phyloP scores from a whole-genome alignment of 352 stramenopile species.

The Globisporangium nagaii region DNA sequence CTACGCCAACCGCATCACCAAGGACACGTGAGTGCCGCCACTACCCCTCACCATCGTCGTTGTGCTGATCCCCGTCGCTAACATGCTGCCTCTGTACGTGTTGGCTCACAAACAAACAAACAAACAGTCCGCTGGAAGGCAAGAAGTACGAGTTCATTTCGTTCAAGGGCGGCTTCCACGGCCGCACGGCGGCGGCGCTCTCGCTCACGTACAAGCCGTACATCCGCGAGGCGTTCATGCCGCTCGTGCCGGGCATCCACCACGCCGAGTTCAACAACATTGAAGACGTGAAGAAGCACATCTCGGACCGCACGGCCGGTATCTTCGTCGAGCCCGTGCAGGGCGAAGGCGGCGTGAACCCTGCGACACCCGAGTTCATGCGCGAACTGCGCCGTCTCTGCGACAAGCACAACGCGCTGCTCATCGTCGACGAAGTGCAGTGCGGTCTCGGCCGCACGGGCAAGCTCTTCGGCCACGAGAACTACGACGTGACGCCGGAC shows the following conservation, averaged over 20 bases:
- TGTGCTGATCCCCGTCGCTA: neutral
- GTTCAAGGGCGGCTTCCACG: slow-evolving; percentile 86
- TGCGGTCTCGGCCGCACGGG: slow-evolving; percentile 94
- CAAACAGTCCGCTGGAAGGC: slow-evolving; percentile 48
- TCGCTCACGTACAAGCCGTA: slow-evolving; percentile 87
- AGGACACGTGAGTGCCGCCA: slow-evolving; percentile 52
- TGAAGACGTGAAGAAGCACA: slow-evolving; percentile 65
- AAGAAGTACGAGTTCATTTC: slow-evolving; percentile 84
- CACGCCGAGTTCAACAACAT: slow-evolving; percentile 82
- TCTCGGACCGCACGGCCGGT: slow-evolving; percentile 69
- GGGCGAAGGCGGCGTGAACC: slow-evolving; percentile 93
- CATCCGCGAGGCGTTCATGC: slow-evolving; percentile 81
- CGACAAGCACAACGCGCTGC: slow-evolving; percentile 92
- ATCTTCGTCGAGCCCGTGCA: slow-evolving; percentile 83
- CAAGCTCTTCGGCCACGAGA: slow-evolving; percentile 93
- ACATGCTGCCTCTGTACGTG: too few species aligned
- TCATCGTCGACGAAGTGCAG: slow-evolving; percentile 99
- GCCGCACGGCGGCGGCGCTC: slow-evolving; percentile 65
- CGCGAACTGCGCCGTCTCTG: slow-evolving; percentile 83
- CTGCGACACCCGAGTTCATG: slow-evolving; percentile 91
- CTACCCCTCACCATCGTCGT: neutral
- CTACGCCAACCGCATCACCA: slow-evolving; percentile 55
- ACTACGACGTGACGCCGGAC: slow-evolving; percentile 92
- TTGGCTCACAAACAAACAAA: too few species aligned
- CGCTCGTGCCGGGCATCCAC: slow-evolving; percentile 68